phyloP scores from a whole-genome alignment of 768 basidiomycete species.

The Leucosporidium creatinivorum region DNA sequence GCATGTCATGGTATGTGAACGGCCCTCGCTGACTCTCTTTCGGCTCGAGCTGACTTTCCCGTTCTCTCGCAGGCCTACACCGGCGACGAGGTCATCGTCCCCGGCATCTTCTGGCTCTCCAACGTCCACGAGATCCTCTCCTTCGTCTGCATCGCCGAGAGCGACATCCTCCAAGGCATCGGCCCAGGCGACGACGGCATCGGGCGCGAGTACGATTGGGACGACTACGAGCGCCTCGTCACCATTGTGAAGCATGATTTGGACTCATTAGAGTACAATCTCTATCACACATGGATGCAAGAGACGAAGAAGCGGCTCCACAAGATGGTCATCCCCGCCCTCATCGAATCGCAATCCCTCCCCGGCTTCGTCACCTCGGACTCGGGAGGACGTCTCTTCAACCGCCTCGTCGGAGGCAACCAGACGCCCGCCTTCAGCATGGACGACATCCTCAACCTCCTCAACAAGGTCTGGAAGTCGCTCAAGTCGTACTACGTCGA shows the following conservation, averaged over 20 bases:
- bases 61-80: slow-evolving; percentile 50
- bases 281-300: slow-evolving; percentile 98
- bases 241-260: slow-evolving; percentile 98
- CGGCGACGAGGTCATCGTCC: slow-evolving; percentile 89
- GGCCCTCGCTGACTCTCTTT: neutral
- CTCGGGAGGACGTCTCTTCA: slow-evolving; percentile 85
- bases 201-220: slow-evolving; percentile 90
- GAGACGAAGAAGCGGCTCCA: slow-evolving; percentile 91
- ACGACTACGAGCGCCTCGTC: slow-evolving; percentile 90
- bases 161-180: slow-evolving; percentile 95
- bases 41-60: neutral
- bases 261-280: slow-evolving; percentile 96
- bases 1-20: slow-evolving; percentile 81
- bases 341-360: slow-evolving; percentile 94
- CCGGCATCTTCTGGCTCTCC: slow-evolving; percentile 99
- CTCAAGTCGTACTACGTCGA: slow-evolving; percentile 98
- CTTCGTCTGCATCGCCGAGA: slow-evolving; percentile 97
- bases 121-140: slow-evolving; percentile 99
- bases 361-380: slow-evolving; percentile 97
- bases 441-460: slow-evolving; percentile 93
- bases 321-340: slow-evolving; percentile 98
- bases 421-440: slow-evolving; percentile 85
- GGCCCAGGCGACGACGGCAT: slow-evolving; percentile 90
- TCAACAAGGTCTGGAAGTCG: slow-evolving; percentile 98
- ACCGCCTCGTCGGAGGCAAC: slow-evolving; percentile 78